Conservation (phyloP, 352 stramenopile species). For the Pythium plurisporium region DNA sequence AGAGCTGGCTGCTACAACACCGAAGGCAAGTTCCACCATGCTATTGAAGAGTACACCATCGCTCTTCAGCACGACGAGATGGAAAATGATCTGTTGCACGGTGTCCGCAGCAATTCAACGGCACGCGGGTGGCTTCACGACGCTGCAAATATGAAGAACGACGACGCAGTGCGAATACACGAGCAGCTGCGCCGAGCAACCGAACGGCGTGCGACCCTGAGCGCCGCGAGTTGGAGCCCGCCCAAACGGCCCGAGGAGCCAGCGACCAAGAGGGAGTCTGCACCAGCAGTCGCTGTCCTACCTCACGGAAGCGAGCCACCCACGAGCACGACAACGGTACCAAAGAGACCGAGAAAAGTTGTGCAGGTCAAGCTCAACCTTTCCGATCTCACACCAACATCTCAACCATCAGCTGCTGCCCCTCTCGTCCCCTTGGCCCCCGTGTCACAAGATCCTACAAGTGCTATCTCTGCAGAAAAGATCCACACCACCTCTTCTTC, state of each 20-base stretch:
- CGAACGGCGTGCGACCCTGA: background rate
- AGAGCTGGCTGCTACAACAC: conserved; percentile 68
- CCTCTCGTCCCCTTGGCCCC: too few species aligned
- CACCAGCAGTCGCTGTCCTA: background rate
- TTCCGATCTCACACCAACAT: too few species aligned
- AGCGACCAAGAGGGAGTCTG: background rate
- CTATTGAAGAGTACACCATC: conserved; percentile 74
- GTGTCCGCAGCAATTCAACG: too few species aligned
- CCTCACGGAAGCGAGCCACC: background rate
- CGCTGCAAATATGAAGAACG: background rate
- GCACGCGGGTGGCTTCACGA: background rate
- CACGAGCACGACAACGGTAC: background rate
- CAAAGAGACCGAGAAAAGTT: conserved; percentile 26
- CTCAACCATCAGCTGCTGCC: too few species aligned
- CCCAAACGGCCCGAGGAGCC: background rate
- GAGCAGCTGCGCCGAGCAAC: background rate
- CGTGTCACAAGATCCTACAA: too few species aligned
- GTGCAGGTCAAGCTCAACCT: conserved; percentile 29
- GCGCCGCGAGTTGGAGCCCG: background rate
- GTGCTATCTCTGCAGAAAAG: too few species aligned
- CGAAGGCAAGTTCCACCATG: conserved; percentile 60
- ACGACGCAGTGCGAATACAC: background rate
- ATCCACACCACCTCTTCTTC: too few species aligned
- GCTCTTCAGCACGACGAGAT: conserved; percentile 63
- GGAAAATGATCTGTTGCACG: conserved; percentile 25